These are phyloP conservation scores for Ampelocalamus luodianensis DNA, from an alignment of 176 grass and related monocot species.

Conservation along the genomic window DNA sequence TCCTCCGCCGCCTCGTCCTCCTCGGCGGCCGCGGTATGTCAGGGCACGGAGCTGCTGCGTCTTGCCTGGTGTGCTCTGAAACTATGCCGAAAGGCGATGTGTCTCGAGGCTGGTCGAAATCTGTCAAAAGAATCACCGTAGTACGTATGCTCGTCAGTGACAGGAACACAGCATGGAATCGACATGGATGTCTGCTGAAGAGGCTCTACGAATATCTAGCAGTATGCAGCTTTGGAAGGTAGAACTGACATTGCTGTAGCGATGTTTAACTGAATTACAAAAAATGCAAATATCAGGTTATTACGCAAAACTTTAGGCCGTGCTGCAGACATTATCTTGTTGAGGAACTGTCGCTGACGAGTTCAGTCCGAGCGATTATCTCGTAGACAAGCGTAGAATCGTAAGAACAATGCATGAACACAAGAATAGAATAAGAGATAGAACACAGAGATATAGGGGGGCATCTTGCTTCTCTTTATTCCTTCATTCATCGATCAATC, in stretches of 20 bases:
- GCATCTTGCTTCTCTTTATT: too few species aligned
- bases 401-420: too few species aligned
- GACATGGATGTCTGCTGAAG: not conserved
- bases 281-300: not conserved
- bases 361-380: too few species aligned
- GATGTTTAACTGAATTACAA: not conserved
- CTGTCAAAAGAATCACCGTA: slow-evolving; percentile 16
- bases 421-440: too few species aligned
- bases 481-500: too few species aligned
- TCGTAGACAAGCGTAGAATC: too few species aligned
- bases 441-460: too few species aligned
- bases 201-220: not conserved
- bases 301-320: not conserved
- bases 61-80: slow-evolving; percentile 32
- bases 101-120: slow-evolving; percentile 53
- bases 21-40: slow-evolving; percentile 56
- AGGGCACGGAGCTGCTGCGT: slow-evolving; percentile 4
- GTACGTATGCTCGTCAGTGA: not conserved
- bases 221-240: not conserved
- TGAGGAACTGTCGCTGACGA: too few species aligned
- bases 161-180: not conserved
- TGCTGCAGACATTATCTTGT: not conserved
- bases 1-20: slow-evolving; percentile 32
- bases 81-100: slow-evolving; percentile 25
- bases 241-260: not conserved